A percentile compares a stretch with the other conserved stretches of the same genome.
Evolutionary conservation across 129 eudicot genomes (phyloP).

Genomic region (sunflower (Helianthus annuus)): HanXRQr2.0-SUNRISE NC_035443.2:148734921-148735420

Average conservation of each 20-base stretch:
- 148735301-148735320: no score
- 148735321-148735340: no score
- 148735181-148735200: constrained; percentile 47
- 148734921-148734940: constrained; percentile 7
- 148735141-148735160: constrained; percentile 67
- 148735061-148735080: constrained; percentile 50
- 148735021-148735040: constrained; percentile 6
- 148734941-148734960: not conserved
- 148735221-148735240: not conserved
- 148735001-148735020: not conserved
- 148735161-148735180: constrained; percentile 67
- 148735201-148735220: constrained; percentile 20
- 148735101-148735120: constrained; percentile 87
- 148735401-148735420: no score
- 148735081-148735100: constrained; percentile 78
- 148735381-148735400: no score
- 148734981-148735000: constrained; percentile 20
- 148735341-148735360: no score
- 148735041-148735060: constrained; percentile 7
- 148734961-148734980: not conserved
- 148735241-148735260: constrained; percentile 8
- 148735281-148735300: no score
- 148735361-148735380: no score
- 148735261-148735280: no score
- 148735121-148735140: constrained; percentile 96